Percentiles rank a stretch among this genome's conserved stretches.
These are phyloP conservation scores for Euphorbia pulcherrima DNA, from an alignment of 345 rosid genomes.

Conservation along the genomic window DNA sequence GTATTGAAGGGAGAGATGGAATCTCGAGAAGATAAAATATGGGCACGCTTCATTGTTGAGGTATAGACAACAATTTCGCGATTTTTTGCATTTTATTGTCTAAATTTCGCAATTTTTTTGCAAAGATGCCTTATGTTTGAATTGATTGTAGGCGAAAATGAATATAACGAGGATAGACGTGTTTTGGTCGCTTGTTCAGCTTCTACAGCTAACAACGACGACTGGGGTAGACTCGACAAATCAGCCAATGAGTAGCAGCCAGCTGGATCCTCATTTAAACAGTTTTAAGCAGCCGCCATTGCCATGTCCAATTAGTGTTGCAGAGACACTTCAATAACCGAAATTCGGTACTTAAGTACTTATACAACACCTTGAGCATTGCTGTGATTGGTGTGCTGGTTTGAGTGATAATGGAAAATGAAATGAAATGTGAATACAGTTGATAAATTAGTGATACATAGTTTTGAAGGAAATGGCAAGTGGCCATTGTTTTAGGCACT, in stretches of 20 bases:
- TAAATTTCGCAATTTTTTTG: background rate
- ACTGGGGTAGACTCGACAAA: conserved; percentile 28
- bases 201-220: conserved; percentile 46
- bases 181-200: conserved; percentile 74
- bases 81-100: background rate
- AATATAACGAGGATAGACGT: conserved; percentile 64
- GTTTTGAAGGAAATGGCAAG: conserved; percentile 7
- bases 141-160: conserved; percentile 48
- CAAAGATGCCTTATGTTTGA: background rate
- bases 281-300: conserved; percentile 31
- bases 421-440: conserved; percentile 16
- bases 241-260: conserved; percentile 23
- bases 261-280: conserved; percentile 24
- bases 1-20: conserved; percentile 84
- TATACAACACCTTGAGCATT: conserved; percentile 20
- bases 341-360: background rate
- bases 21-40: conserved; percentile 48
- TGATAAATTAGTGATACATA: conserved; percentile 10
- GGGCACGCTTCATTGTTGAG: conserved; percentile 87
- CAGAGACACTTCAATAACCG: conserved; percentile 13
- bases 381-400: conserved; percentile 20
- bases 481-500: background rate
- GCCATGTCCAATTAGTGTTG: conserved; percentile 20
- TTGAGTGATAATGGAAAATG: conserved; percentile 3
- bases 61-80: conserved; percentile 27